Evolutionary conservation across 2,329 filamentous ascomycete species (phyloP).

Genomic region (Parastagonospora nodorum): DNA sequence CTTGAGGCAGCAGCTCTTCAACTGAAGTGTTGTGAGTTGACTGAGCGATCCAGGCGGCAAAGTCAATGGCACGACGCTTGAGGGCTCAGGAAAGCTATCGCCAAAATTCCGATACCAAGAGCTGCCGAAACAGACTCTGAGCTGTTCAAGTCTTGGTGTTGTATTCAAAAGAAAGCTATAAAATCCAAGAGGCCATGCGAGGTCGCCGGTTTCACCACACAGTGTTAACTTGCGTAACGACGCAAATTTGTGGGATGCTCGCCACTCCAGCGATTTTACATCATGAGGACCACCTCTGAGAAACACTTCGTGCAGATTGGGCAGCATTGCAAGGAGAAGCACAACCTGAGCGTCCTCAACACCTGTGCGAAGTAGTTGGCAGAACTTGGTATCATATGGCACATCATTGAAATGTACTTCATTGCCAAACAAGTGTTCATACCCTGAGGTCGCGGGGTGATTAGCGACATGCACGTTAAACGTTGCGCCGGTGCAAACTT

Average conservation of each 20-base stretch:
- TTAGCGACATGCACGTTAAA: no score
- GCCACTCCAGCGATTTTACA: not conserved
- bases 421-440: slow-evolving; percentile 1
- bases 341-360: slow-evolving; percentile 7
- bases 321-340: slow-evolving; percentile 8
- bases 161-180: not conserved
- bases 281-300: not conserved
- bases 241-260: not conserved
- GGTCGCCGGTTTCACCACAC: not conserved
- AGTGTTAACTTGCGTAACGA: not conserved
- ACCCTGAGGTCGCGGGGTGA: not conserved
- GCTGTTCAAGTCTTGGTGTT: not conserved
- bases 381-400: slow-evolving; percentile 9
- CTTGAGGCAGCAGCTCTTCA: not conserved
- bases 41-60: slow-evolving; percentile 1
- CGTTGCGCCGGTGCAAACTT: no score
- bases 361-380: slow-evolving; percentile 9
- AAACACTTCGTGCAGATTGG: slow-evolving; percentile 2
- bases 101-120: not conserved
- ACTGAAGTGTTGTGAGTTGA: not conserved
- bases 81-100: not conserved
- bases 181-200: not conserved
- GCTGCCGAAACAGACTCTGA: not conserved
- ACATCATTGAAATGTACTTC: not conserved
- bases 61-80: not conserved